These are phyloP conservation scores for Cephalotrichum gorgonifer DNA, from an alignment of 2,329 filamentous ascomycete species.

Conservation along the genomic window DNA sequence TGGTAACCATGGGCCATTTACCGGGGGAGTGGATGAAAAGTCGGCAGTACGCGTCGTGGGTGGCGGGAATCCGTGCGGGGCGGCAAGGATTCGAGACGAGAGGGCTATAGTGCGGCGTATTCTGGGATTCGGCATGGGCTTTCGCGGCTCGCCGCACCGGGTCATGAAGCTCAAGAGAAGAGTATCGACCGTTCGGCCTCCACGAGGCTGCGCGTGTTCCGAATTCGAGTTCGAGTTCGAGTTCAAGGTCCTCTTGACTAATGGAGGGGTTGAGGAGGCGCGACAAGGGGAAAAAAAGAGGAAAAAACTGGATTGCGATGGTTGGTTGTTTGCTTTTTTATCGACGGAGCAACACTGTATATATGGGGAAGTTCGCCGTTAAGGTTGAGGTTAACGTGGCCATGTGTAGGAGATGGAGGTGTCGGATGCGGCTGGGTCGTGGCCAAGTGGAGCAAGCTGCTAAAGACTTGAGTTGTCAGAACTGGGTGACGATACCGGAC, in stretches of 20 bases:
- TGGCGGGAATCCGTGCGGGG: conserved; percentile 2
- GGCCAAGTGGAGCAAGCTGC: background rate
- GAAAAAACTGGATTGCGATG: background rate
- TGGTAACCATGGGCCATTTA: conserved; percentile 63
- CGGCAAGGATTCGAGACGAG: background rate
- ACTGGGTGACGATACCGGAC: background rate
- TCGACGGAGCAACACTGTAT: background rate
- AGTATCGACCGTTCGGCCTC: background rate
- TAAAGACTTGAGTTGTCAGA: background rate
- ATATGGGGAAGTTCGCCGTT: background rate
- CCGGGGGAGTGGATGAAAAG: conserved; percentile 16
- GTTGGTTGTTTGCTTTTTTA: background rate
- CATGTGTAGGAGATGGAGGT: background rate
- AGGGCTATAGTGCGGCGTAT: background rate
- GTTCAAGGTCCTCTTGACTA: too few relatives aligned
- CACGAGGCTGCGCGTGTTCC: background rate
- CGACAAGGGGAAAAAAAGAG: background rate
- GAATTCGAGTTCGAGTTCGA: too few relatives aligned
- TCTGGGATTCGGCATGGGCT: conserved; percentile 2
- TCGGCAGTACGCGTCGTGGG: background rate
- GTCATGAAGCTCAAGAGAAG: conserved; percentile 1
- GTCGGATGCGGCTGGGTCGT: background rate
- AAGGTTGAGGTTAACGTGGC: background rate
- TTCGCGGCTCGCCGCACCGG: conserved; percentile 2
- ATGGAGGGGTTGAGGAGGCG: too few relatives aligned